Evolutionary conservation across 345 rosid genomes (phyloP).

Genomic region (Isatis tinctoria): DNA sequence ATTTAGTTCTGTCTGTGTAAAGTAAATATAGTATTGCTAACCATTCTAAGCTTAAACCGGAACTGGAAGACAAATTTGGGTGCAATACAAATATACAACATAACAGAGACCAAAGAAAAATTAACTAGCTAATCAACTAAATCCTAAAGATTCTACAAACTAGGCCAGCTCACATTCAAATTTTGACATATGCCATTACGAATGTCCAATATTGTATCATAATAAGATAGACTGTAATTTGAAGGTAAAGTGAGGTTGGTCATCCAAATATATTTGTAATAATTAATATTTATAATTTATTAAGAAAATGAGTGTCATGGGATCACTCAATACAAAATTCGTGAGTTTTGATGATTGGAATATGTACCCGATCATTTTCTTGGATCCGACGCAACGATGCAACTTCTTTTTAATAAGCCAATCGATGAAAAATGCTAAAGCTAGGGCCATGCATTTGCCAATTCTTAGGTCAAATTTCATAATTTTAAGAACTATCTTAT

Average conservation of each 20-base stretch:
- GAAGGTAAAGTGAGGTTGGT: background rate
- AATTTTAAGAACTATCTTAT: background rate
- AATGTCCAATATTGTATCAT: background rate
- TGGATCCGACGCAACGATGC: constrained; percentile 9
- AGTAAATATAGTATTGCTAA: background rate
- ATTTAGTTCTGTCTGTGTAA: background rate
- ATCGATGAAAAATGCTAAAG: background rate
- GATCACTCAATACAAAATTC: constrained; percentile 7
- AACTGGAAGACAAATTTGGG: background rate
- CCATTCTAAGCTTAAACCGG: background rate
- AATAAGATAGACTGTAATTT: background rate
- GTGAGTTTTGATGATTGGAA: constrained; percentile 12
- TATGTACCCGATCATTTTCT: background rate
- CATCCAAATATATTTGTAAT: background rate
- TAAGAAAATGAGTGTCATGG: constrained; percentile 1
- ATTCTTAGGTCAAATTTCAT: background rate
- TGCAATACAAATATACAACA: background rate
- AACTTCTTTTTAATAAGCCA: background rate
- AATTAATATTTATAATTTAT: background rate
- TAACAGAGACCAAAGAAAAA: background rate
- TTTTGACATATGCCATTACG: background rate
- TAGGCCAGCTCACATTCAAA: background rate
- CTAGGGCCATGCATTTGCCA: background rate
- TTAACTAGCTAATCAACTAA: background rate
- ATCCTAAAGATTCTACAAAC: background rate